Percentiles rank a stretch among this genome's conserved stretches.
phyloP scores from a whole-genome alignment of 1,284 basidiomycete genomes.

The Ceratobasidium sp. region DNA sequence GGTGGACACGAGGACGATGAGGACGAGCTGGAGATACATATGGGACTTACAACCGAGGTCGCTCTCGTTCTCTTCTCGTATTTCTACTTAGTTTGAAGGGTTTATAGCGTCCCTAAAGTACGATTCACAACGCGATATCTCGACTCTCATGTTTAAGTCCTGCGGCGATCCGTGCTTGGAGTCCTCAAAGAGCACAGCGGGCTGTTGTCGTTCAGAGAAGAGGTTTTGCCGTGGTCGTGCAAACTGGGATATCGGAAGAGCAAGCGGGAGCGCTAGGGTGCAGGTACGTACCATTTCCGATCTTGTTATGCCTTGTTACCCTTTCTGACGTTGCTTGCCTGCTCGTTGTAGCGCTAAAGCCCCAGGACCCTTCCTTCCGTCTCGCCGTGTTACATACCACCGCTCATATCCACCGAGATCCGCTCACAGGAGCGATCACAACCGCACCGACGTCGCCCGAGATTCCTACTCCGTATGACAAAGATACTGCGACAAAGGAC shows the following conservation, averaged over 20 bases:
- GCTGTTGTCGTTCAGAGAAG: conserved; percentile 83
- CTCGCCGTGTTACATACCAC: too few relatives aligned
- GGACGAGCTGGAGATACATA: conserved; percentile 77
- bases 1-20: conserved; percentile 73
- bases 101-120: conserved; percentile 73
- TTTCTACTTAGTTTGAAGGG: neutral
- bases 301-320: neutral
- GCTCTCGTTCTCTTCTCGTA: conserved; percentile 43
- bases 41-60: conserved; percentile 74
- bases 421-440: too few relatives aligned
- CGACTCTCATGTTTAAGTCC: conserved; percentile 92
- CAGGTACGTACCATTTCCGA: neutral
- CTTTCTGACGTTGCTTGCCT: neutral
- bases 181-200: conserved; percentile 70
- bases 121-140: conserved; percentile 76
- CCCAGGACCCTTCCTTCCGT: too few relatives aligned
- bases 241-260: conserved; percentile 73
- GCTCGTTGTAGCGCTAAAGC: conserved; percentile 9
- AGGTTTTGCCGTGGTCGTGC: conserved; percentile 90
- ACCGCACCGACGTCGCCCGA: too few relatives aligned
- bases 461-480: too few relatives aligned
- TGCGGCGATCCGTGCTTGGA: conserved; percentile 78
- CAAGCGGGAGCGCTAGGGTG: conserved; percentile 27
- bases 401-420: too few relatives aligned
- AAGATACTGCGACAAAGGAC: too few relatives aligned